phyloP scores from a whole-genome alignment of 768 basidiomycete genomes.

The Exsudoporus frostii region DNA sequence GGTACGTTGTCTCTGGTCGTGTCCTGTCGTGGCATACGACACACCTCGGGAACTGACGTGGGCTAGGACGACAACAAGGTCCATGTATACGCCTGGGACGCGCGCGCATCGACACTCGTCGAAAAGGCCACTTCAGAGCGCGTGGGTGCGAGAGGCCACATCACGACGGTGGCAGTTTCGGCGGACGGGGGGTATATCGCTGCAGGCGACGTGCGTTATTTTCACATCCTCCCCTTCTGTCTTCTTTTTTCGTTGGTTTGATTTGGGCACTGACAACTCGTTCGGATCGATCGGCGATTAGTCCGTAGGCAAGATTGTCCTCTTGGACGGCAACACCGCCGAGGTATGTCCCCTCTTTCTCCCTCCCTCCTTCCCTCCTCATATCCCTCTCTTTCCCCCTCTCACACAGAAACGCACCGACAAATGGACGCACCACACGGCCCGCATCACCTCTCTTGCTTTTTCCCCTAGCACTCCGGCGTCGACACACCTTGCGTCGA shows the following conservation, averaged over 20 bases:
- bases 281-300: constrained; percentile 26
- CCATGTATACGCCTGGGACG: constrained; percentile 70
- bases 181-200: constrained; percentile 73
- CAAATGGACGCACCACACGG: constrained; percentile 86
- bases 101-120: constrained; percentile 45
- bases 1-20: constrained; percentile 38
- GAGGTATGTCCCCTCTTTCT: constrained; percentile 35
- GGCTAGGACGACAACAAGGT: constrained; percentile 68
- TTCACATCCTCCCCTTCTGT: neutral
- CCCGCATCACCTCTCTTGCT: constrained; percentile 68
- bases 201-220: constrained; percentile 72
- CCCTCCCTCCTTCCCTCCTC: neutral
- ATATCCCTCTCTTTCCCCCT: neutral
- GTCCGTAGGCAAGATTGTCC: constrained; percentile 77
- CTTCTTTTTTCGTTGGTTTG: neutral
- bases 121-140: constrained; percentile 59
- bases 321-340: constrained; percentile 68
- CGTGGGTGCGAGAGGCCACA: constrained; percentile 52
- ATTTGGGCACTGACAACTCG: neutral
- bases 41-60: neutral
- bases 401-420: constrained; percentile 55
- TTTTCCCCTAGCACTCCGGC: constrained; percentile 10
- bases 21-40: neutral
- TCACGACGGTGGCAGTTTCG: constrained; percentile 78
- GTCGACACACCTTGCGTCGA: constrained; percentile 70